Evolutionary conservation across 495 filamentous ascomycete species (phyloP), one percentile per base, ranked within the genome.

Genomic region (Penicillium waksmanii): DNA sequence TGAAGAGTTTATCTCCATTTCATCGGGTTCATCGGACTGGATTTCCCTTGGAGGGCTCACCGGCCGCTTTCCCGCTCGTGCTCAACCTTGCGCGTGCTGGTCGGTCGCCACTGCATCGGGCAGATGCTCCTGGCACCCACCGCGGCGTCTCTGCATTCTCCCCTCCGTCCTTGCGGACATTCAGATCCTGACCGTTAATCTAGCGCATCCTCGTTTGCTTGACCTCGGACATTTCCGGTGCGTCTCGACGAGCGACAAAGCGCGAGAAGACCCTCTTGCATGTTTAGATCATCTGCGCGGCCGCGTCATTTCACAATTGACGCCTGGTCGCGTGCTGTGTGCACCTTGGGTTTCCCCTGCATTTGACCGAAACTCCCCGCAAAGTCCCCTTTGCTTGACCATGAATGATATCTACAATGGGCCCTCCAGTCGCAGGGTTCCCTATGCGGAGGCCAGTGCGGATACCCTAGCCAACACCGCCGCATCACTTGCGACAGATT

Each of bases 101-200:
- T 63, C 63, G 68, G 65, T 69, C 63, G 66, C 61, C 66, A 63
- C 66, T 64, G 47, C 54, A 58, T 66, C 56, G 63, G 59, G 61
- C 66, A 64, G 63, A 67, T 63, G 56, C 59, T 59, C 53, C 55
- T 66, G 35, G 51, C 44, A 42, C 40, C 59, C 50, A 55, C 55
- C 23, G 42, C 51, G 55, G 49, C 19, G 21, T 23, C 55, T 54
- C 53, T 64, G 61, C 60, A 58, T 36, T 43, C 42, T 53, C 43
- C 52, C 56, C 46, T 19, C 42, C n/a, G 34, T 36, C 48, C 47
- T 63, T 50, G 53, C 52, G 33, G 49, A 27, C 21, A 51, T 68
- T 64, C 23, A 61, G 61, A 66, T 70, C 58, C 23, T 46, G 53
- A 66, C 57, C 46, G 65, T 52, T n/a, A 33, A 33, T 44, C 35